phyloP scores from a whole-genome alignment of 75 land plant genomes.

The Adiantum capillusveneris region DNA sequence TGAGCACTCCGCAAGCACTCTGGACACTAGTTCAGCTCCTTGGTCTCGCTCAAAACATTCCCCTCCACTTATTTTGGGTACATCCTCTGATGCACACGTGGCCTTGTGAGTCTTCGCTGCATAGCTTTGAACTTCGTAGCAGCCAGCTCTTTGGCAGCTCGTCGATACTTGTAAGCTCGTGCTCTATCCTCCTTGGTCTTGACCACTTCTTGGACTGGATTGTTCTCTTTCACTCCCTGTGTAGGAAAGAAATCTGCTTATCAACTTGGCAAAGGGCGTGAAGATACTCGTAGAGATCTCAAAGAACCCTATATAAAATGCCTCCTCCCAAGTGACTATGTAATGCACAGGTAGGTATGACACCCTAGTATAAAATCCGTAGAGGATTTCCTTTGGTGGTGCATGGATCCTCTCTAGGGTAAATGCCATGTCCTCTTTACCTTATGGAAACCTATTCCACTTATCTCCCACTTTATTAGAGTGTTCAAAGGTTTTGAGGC shows the following conservation, averaged over 20 bases:
- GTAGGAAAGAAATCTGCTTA: not conserved
- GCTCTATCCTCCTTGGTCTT: not conserved
- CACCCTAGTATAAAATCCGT: too few relatives aligned
- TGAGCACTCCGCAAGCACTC: too few relatives aligned
- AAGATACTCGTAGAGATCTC: not conserved
- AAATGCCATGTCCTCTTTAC: too few relatives aligned
- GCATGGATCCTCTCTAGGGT: too few relatives aligned
- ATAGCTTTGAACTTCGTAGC: not conserved
- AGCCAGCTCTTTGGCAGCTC: not conserved
- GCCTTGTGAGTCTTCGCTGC: not conserved
- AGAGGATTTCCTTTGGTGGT: too few relatives aligned
- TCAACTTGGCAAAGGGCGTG: not conserved
- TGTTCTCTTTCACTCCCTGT: not conserved
- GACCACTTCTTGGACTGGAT: not conserved
- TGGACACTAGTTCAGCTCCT: not conserved
- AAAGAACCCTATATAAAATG: not conserved
- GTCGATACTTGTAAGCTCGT: not conserved
- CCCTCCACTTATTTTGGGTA: not conserved
- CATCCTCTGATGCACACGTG: not conserved
- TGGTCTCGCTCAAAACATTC: not conserved
- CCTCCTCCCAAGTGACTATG: not conserved
- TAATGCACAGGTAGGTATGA: too few relatives aligned
- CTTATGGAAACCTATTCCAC: too few relatives aligned
- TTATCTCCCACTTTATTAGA: too few relatives aligned
- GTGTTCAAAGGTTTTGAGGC: too few relatives aligned